Evolutionary conservation across 306 rosid genomes (phyloP), one percentile per base, ranked within the genome.

Genomic region (Fragaria iinumae): DNA sequence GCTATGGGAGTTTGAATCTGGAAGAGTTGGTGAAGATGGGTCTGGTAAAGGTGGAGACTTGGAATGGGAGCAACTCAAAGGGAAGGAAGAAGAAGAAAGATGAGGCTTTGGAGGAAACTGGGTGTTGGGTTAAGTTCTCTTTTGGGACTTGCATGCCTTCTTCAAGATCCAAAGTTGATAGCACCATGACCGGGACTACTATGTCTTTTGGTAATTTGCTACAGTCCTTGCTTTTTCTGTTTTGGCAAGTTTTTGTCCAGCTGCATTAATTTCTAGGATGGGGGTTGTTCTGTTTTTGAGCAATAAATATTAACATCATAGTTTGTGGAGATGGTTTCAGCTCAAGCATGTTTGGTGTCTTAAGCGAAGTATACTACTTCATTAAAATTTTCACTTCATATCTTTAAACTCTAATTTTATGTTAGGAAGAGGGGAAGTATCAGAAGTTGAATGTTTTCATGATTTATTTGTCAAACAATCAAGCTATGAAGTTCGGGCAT

Each of bases 161-260:
- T 87, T 92, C 99, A 62, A 91, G 87, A 87, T 88, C 99, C 82
- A 91, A 90, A 81, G 91, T 90, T 86, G 91, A 89, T 78, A 87
- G 76, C 87, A 82, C 93, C 86, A 80, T 88, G 65, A 84, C 85
- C 78, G 91, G 84, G 75, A 80, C 96, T 67, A 81, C 56, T 81
- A 69, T 84, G 25, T 84, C 81, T 72, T 84, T 75, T 83, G 97
- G 99, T 95, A 83, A 81, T 56, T 73, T 16, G 10, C 36, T 36
- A 12, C 20, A 45, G 6, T 8, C 23, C 69, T n/a, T 52, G n/a
- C 65, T 11, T 34, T 34, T 4, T 16, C 49, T 44, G 5, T 69
- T 76, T 62, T 27, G 47, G 21, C 32, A 41, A 18, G 4, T 45
- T 63, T 32, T 34, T 50, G 38, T 60, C 34, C 29, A 62, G 74